Conservation (phyloP, 169 alveolate species). For the Neospora caninum region DNA sequence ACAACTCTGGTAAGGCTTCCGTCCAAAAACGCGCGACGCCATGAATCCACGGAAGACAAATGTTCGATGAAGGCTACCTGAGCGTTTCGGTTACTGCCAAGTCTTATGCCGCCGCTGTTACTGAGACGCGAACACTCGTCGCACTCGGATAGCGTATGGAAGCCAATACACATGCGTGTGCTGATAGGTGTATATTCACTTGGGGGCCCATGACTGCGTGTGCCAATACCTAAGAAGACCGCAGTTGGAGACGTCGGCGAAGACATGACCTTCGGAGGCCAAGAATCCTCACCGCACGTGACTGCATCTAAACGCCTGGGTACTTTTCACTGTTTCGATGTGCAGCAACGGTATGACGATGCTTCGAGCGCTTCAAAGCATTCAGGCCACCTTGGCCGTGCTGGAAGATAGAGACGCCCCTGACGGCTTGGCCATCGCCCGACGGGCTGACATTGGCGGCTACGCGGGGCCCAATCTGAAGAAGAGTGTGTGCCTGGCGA, state of each 20-base stretch:
- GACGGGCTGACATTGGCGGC: constrained; percentile 10
- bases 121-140: too few relatives aligned
- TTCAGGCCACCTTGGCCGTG: neutral
- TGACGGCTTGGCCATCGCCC: constrained; percentile 1
- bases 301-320: neutral
- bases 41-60: neutral
- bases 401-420: neutral
- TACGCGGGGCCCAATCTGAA: neutral
- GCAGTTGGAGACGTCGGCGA: too few relatives aligned
- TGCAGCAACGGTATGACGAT: constrained; percentile 38
- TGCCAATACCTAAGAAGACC: too few relatives aligned
- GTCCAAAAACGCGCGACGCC: neutral
- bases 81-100: neutral
- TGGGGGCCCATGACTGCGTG: too few relatives aligned
- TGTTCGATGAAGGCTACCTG: neutral
- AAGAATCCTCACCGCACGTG: too few relatives aligned
- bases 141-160: too few relatives aligned
- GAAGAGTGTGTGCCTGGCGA: constrained; percentile 32
- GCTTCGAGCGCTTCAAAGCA: constrained; percentile 25
- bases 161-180: too few relatives aligned
- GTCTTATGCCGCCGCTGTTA: too few relatives aligned
- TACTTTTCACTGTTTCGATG: neutral
- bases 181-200: too few relatives aligned
- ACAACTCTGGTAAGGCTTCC: constrained; percentile 17
- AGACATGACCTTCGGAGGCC: too few relatives aligned